Evolutionary conservation across 2,329 filamentous ascomycete genomes (phyloP).

Genomic region (Cyphellophora attinorum): DNA sequence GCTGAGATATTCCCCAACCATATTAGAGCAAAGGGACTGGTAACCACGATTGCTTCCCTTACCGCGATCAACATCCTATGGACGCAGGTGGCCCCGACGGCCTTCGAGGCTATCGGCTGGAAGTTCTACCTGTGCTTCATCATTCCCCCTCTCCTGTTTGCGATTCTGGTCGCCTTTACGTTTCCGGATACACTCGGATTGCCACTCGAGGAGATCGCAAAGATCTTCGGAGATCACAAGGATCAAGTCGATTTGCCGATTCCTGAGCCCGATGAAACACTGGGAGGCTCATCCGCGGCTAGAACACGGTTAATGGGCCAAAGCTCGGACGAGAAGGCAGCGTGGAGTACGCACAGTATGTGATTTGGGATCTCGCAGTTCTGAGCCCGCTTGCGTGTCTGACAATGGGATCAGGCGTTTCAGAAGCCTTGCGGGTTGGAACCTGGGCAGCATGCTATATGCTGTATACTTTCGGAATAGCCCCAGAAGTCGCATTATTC

Average conservation of each 20-base stretch:
- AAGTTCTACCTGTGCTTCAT: slow-evolving; percentile 23
- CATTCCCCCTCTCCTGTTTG: slow-evolving; percentile 2
- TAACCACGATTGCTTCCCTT: slow-evolving; percentile 4
- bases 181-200: slow-evolving; percentile 22
- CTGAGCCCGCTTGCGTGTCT: no score
- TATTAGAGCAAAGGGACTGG: slow-evolving; percentile 7
- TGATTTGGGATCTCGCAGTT: no score
- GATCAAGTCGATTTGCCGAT: background rate
- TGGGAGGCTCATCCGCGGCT: no score
- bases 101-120: slow-evolving; percentile 24
- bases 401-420: no score
- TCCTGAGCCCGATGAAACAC: no score
- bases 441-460: no score
- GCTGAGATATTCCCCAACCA: slow-evolving; percentile 8
- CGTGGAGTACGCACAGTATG: no score
- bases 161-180: slow-evolving; percentile 6
- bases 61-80: slow-evolving; percentile 18
- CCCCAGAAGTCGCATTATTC: no score
- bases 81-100: slow-evolving; percentile 21
- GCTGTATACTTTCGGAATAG: no score
- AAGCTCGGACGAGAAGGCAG: no score
- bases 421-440: no score
- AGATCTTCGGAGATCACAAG: slow-evolving; percentile 15
- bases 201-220: slow-evolving; percentile 22
- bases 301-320: no score